Evolutionary conservation across 768 basidiomycete species (phyloP), one percentile per base, ranked within the genome.

Genomic region (Suillus decipiens): DNA sequence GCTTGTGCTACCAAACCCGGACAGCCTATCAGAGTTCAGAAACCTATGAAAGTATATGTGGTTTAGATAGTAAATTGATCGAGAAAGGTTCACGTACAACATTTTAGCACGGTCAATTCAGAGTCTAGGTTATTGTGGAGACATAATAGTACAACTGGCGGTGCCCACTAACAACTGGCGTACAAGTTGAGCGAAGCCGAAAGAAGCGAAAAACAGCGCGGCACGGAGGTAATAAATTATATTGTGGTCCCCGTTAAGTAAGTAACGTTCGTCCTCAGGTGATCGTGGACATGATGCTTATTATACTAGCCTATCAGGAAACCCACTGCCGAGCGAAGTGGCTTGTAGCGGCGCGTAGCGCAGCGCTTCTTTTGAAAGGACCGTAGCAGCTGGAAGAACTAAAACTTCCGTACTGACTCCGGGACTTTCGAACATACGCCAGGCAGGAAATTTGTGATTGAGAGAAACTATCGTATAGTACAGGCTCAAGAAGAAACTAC

Each of bases 191-290:
- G 22, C 22, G 24, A 57, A 41, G 56, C 39, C 39, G 39, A 41
- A 57, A 57, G 55, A 28, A 56, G 37, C 37, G 55, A 57, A 57
- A 57, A 28, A 24, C 10, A 41, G 56, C 56, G 56, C 56, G 56
- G 56, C 56, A 57, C 56, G 56, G 56, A 57, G 56, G 39, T 12
- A 47, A 22, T 37, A 28, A 28, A 22, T 37, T 28, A 10, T 51
- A 33, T 28, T 31, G 17, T 50, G 50, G n/a, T 17, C 33, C 31
- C 50, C 31, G 28, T 48, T 9, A 28, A 15, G 12, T 50, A 4
- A 28, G 48, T 51, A 33, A 53, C 31, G 19, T 53, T 28, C 28
- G n/a, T n/a, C 28, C 17, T 51, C 24, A 50, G 24, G 48, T 50
- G 48, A 28, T 31, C 15, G 17, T 50, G 48, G 31, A 31, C 28